These are phyloP conservation scores for Coriaria nepalensis DNA, from an alignment of 306 rosid species.

Conservation along the genomic window DNA sequence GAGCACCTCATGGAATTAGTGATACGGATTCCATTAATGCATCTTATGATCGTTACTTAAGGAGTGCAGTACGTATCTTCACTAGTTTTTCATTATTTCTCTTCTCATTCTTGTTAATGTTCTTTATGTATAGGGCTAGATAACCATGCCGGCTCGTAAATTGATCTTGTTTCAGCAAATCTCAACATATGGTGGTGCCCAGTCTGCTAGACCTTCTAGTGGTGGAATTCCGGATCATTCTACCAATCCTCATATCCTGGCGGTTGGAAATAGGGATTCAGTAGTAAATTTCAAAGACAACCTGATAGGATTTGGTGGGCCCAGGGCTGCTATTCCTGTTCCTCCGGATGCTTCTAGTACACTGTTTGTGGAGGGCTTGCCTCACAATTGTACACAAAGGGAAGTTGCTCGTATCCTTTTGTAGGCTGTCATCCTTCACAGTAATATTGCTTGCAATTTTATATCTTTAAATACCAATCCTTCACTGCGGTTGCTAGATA, in stretches of 20 bases:
- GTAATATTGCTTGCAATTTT: background rate
- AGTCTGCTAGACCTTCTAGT: slow-evolving; percentile 52
- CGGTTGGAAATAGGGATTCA: slow-evolving; percentile 49
- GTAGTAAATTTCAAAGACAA: slow-evolving; percentile 49
- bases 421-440: background rate
- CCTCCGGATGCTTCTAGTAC: slow-evolving; percentile 93
- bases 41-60: slow-evolving; percentile 90
- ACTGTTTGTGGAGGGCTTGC: slow-evolving; percentile 91
- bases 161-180: slow-evolving; percentile 40
- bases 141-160: background rate
- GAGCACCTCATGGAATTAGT: slow-evolving; percentile 55
- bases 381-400: slow-evolving; percentile 73
- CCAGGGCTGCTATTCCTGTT: slow-evolving; percentile 65
- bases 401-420: slow-evolving; percentile 98
- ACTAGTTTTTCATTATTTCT: slow-evolving; percentile 12
- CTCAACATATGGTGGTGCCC: slow-evolving; percentile 61
- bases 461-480: slow-evolving; percentile 16
- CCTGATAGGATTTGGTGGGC: slow-evolving; percentile 43
- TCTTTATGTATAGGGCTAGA: slow-evolving; percentile 16
- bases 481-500: slow-evolving; percentile 48
- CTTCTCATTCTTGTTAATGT: background rate
- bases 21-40: slow-evolving; percentile 88
- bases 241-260: slow-evolving; percentile 41
- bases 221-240: slow-evolving; percentile 46
- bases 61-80: slow-evolving; percentile 54